Evolutionary conservation across 2,329 filamentous ascomycete genomes (phyloP).

Genomic region (Trichoderma koningiopsis): DNA sequence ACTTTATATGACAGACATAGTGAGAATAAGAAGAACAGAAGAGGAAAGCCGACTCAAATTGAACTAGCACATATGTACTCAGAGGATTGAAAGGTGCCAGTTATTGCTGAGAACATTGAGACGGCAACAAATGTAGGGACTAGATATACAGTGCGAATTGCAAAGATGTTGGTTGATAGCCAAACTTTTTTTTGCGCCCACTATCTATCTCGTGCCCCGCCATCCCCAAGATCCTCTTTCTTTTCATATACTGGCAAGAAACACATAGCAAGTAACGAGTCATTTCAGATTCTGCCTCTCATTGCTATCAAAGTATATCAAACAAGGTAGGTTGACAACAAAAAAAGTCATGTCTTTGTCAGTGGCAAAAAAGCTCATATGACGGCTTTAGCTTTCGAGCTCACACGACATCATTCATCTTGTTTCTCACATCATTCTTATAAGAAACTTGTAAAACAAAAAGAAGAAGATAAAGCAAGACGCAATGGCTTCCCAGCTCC

Average conservation of each 20-base stretch:
- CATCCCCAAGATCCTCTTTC: neutral
- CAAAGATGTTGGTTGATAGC: neutral
- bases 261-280: neutral
- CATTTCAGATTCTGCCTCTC: neutral
- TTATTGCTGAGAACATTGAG: neutral
- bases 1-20: neutral
- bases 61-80: neutral
- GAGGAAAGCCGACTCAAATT: neutral
- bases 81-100: too few species aligned
- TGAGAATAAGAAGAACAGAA: neutral
- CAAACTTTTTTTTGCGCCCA: neutral
- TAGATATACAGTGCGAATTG: neutral
- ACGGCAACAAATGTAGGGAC: too few species aligned
- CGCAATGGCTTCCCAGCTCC: slow-evolving; percentile 49
- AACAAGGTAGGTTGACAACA: neutral
- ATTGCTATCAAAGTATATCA: neutral
- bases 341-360: neutral
- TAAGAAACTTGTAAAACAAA: neutral
- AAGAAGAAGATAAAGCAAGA: too few species aligned
- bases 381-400: neutral
- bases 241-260: neutral
- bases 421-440: neutral
- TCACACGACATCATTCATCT: neutral
- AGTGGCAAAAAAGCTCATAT: slow-evolving; percentile 15
- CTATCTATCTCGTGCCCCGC: slow-evolving; percentile 6